Percentiles rank a stretch among this genome's conserved stretches.
Evolutionary conservation across 257 asterid genomes (phyloP).

Genomic region (Penstemon eatonii): DNA sequence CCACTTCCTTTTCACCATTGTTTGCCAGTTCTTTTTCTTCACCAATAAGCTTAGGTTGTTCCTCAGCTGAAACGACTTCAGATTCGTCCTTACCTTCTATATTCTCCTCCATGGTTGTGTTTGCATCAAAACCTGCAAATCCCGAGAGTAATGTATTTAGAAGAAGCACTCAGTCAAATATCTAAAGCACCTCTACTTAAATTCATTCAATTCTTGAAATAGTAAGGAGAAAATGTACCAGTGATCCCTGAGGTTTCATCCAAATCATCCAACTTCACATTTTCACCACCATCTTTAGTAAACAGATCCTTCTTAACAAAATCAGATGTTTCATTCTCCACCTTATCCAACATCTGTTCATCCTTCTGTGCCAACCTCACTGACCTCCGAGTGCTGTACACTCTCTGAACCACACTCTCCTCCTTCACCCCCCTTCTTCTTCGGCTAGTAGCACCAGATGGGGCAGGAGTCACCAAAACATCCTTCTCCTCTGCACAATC

Average conservation of each 20-base stretch:
- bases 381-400: conserved; percentile 59
- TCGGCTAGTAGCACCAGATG: conserved; percentile 37
- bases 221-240: conserved; percentile 37
- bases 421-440: conserved; percentile 43
- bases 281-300: conserved; percentile 31
- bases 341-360: conserved; percentile 14
- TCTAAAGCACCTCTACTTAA: background rate
- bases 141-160: background rate
- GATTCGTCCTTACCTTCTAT: conserved; percentile 10
- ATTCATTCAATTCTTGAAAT: background rate
- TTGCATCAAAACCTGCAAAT: conserved; percentile 32
- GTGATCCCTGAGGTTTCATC: conserved; percentile 34
- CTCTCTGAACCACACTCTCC: conserved; percentile 35
- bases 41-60: conserved; percentile 5
- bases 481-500: conserved; percentile 44
- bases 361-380: conserved; percentile 60
- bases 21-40: conserved; percentile 5
- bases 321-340: conserved; percentile 25
- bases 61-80: conserved; percentile 28
- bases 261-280: conserved; percentile 25
- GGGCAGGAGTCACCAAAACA: conserved; percentile 48
- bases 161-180: background rate
- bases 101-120: conserved; percentile 25
- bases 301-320: conserved; percentile 33
- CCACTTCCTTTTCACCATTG: conserved; percentile 13